A percentile compares a stretch with the other conserved stretches of the same genome.
Evolutionary conservation across 306 rosid species (phyloP).

Genomic region (Vigna mungo): DNA sequence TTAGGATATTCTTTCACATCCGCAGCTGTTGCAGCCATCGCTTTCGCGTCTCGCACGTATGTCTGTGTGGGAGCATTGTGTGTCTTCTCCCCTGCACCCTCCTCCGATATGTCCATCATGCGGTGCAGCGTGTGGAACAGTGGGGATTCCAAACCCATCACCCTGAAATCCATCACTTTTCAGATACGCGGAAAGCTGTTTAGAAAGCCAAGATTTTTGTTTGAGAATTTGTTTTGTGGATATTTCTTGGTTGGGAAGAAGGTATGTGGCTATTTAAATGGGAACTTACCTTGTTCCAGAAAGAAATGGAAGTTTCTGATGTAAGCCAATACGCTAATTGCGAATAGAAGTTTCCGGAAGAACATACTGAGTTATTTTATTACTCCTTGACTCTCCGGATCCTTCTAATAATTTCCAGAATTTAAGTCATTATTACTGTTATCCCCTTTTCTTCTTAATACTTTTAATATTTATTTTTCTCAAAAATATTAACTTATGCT

Average conservation of each 20-base stretch:
- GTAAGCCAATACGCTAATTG: background rate
- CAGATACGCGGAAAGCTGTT: background rate
- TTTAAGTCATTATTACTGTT: no score
- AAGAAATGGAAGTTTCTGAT: slow-evolving; percentile 44
- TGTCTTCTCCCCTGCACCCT: background rate
- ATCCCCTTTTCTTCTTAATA: no score
- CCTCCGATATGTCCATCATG: background rate
- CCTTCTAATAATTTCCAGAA: no score
- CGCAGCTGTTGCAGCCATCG: background rate
- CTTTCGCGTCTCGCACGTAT: background rate
- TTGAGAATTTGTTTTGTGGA: background rate
- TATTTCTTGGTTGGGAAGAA: background rate
- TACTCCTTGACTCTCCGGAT: no score
- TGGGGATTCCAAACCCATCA: slow-evolving; percentile 4
- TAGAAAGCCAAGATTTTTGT: background rate
- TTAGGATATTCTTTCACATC: background rate
- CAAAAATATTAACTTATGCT: no score
- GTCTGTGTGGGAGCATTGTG: background rate
- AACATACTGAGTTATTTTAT: no score
- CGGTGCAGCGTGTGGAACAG: background rate
- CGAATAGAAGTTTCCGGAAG: background rate
- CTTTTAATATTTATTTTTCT: no score
- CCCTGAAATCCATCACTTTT: background rate
- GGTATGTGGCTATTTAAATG: background rate
- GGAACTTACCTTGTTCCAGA: background rate